phyloP scores from a whole-genome alignment of 148 eudicot species.

The Heliosperma pusillum region DNA sequence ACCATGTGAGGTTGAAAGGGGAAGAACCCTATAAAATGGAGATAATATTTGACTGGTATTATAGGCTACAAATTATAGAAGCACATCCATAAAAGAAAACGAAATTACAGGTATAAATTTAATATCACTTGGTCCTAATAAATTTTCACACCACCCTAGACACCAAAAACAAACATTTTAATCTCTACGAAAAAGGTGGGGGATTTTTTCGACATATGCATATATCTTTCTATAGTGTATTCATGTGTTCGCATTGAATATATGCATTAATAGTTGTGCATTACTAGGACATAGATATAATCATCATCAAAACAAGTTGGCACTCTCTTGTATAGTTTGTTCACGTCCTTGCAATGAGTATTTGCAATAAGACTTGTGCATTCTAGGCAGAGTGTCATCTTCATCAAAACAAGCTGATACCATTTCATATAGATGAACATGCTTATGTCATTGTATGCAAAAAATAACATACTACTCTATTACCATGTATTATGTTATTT shows the following conservation, averaged over 20 bases:
- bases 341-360: background rate
- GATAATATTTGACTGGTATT: too few species aligned
- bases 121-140: too few species aligned
- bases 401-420: background rate
- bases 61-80: too few species aligned
- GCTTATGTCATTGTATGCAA: too few species aligned
- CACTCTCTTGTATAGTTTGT: background rate
- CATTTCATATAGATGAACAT: too few species aligned
- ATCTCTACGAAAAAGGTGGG: background rate
- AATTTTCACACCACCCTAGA: too few species aligned
- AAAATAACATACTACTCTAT: background rate
- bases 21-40: too few species aligned
- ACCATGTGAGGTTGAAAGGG: too few species aligned
- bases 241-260: background rate
- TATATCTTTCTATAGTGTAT: background rate
- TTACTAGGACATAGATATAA: background rate
- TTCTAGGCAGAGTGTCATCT: background rate
- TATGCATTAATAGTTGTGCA: background rate
- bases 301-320: background rate
- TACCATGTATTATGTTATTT: too few species aligned
- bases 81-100: background rate
- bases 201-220: background rate
- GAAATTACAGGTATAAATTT: background rate
- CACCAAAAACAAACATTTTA: too few species aligned
- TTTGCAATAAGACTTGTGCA: background rate